Base-by-base conservation (phyloP, 108 stramenopile species). In the Thalassiosira profunda region DNA sequence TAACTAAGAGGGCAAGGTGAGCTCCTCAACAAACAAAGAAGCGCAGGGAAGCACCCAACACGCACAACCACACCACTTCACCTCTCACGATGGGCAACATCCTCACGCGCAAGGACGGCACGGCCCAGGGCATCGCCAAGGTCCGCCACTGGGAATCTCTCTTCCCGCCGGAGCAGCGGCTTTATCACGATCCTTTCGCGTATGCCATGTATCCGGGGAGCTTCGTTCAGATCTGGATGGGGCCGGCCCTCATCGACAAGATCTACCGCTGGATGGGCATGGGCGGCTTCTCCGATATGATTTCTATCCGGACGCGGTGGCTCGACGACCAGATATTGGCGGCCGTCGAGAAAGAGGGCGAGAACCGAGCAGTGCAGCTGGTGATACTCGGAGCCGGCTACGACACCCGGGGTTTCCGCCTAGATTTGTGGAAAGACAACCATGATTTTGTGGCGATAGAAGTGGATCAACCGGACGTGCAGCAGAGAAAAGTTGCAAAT, bases 71-170 rank as follows among this genome's bases (percentile, higher is more conserved):
- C n/a, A n/a, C n/a, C n/a, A n/a, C n/a, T n/a, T n/a, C n/a, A n/a
- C n/a, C n/a, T n/a, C n/a, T n/a, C n/a, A n/a, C n/a, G n/a, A n/a
- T n/a, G n/a, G n/a, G n/a, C n/a, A n/a, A n/a, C n/a, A n/a, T n/a
- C n/a, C n/a, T n/a, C n/a, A n/a, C n/a, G n/a, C 25, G 43, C 43
- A 58, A 58, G 43, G 70, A 72, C 53, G 52, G 63, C 15, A 72
- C 63, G 20, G 62, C 52, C 10, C 68, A 59, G 41, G 58, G 57
- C 14, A 40, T 72, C 2, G 71, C 71, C 4, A 72, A 72, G 42
- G 40, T 72, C 17, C 63, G 71, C 2, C 70, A 71, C 44, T 63
- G 24, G 24, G 70, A 71, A 63, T 63, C 70, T 12, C 62, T 63
- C 0, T n/a, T 40, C 10, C 48, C 60, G 11, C 28, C 47, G 11